A percentile compares a stretch with the other conserved stretches of the same genome.
phyloP scores from a whole-genome alignment of 2,329 filamentous ascomycete genomes.

The Paraphoma sp. region DNA sequence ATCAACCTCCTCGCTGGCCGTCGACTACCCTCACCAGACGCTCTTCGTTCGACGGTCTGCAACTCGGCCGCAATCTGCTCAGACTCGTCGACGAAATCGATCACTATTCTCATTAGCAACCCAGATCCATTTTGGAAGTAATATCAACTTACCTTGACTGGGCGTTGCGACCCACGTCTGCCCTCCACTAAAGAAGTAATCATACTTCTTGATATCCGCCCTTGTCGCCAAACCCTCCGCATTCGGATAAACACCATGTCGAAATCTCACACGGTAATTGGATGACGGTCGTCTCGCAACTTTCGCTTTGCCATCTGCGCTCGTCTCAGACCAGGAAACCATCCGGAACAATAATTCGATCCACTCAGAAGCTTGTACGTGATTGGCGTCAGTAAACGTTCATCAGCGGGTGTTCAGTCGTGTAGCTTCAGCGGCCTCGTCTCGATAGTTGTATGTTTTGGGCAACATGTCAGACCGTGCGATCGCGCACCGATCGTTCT shows the following conservation, averaged over 20 bases:
- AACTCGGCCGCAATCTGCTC: slow-evolving; percentile 17
- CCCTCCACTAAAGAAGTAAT: slow-evolving; percentile 26
- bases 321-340: slow-evolving; percentile 7
- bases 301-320: slow-evolving; percentile 6
- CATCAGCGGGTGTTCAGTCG: background rate
- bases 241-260: slow-evolving; percentile 26
- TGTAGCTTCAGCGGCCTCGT: background rate
- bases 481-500: background rate
- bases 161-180: slow-evolving; percentile 22
- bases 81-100: slow-evolving; percentile 27
- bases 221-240: slow-evolving; percentile 19
- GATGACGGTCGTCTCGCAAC: slow-evolving; percentile 6
- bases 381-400: background rate
- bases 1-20: slow-evolving; percentile 5
- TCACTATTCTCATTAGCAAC: slow-evolving; percentile 7
- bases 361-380: background rate
- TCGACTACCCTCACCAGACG: background rate
- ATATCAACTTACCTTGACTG: slow-evolving; percentile 15
- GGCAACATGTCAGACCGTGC: background rate
- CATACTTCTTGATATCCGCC: slow-evolving; percentile 32
- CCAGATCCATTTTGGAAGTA: background rate
- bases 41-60: background rate
- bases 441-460: background rate
- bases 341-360: background rate
- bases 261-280: slow-evolving; percentile 27